Percentiles rank a stretch among this genome's conserved stretches.
phyloP scores from a whole-genome alignment of 2,329 filamentous ascomycete species.

The Incumbomyces delicatus region DNA sequence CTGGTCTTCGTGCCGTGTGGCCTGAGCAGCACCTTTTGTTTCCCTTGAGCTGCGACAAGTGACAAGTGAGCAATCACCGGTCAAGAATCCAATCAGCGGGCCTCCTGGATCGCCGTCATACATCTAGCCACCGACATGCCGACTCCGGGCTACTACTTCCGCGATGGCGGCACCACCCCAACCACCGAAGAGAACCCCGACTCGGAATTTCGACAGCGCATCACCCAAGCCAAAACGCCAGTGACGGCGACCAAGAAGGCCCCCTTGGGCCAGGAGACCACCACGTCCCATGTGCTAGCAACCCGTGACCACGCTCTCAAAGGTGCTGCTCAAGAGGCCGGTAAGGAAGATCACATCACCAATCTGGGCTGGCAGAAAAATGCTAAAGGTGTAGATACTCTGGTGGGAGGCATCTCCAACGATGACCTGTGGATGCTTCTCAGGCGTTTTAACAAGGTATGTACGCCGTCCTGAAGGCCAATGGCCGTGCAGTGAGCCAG shows the following conservation, averaged over 20 bases:
- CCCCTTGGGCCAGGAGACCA: slow-evolving; percentile 23
- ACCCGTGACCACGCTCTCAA: slow-evolving; percentile 35
- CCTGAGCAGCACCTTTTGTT: slow-evolving; percentile 3
- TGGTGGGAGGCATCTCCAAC: slow-evolving; percentile 60
- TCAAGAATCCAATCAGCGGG: too few species aligned
- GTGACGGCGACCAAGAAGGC: slow-evolving; percentile 12
- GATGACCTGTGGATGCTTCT: slow-evolving; percentile 65
- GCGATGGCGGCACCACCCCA: slow-evolving; percentile 24
- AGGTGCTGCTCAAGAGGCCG: slow-evolving; percentile 38
- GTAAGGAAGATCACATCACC: slow-evolving; percentile 47
- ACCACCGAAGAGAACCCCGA: slow-evolving; percentile 10
- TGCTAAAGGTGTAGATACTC: slow-evolving; percentile 45
- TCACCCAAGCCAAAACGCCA: slow-evolving; percentile 13
- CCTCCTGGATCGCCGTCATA: too few species aligned
- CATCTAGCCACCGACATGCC: slow-evolving; percentile 17
- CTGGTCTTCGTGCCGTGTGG: background rate
- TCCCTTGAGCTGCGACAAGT: background rate
- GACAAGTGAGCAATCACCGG: slow-evolving; percentile 3
- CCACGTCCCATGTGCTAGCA: slow-evolving; percentile 37
- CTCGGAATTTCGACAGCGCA: slow-evolving; percentile 15
- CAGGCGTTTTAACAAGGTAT: slow-evolving; percentile 63
- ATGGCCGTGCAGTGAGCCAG: background rate
- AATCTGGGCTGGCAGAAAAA: slow-evolving; percentile 55
- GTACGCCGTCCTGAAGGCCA: background rate
- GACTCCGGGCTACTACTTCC: slow-evolving; percentile 25